Evolutionary conservation across 2,329 filamentous ascomycete genomes (phyloP), one percentile per base, ranked within the genome.

Genomic region (Trichoderma koningii): DNA sequence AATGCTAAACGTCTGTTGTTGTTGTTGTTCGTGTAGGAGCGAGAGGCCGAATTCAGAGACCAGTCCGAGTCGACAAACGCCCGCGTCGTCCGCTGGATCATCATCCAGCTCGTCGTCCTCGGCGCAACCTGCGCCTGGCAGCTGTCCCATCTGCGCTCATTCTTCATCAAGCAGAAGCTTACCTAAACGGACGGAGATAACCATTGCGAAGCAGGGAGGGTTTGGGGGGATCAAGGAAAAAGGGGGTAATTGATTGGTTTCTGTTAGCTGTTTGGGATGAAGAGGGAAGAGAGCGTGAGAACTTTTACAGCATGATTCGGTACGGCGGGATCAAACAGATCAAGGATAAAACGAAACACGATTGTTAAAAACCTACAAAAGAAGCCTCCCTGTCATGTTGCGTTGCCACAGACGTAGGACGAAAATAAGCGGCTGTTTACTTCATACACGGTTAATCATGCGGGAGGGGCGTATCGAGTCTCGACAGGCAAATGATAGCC

Each of bases 91-190:
- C 89, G 93, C 71, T 99, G 95, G 94, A 94, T 95, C 70, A 74
- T 97, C 69, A 89, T 98, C 70, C 95, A 99, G 79, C 82, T 98
- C 67, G 85, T 88, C 60, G 87, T 98, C 44, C 83, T 99, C 62
- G 91, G 89, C 63, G 83, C 89, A 64, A 97, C 95, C 41, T 99
- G 95, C 80, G 91, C 92, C 67, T 99, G 95, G 95, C 95, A 99
- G 79, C 83, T 99, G 53, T 96, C 93, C 62, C 94, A 99, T 80
- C 85, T 99, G 72, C 87, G 95, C 71, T 90, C 91, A 53, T 99
- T 99, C 86, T 99, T 99, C 83, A 99, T 99, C 83, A 99, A 99
- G 86, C 94, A 98, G 83, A 99, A 99, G 85, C 88, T 99, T 77
- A 98, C 95, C 66, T 99, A 59, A 65, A 12, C 12, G 7, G n/a